Conservation (phyloP, 164 flowering plant genomes). For the Stephania yunnanensis region DNA sequence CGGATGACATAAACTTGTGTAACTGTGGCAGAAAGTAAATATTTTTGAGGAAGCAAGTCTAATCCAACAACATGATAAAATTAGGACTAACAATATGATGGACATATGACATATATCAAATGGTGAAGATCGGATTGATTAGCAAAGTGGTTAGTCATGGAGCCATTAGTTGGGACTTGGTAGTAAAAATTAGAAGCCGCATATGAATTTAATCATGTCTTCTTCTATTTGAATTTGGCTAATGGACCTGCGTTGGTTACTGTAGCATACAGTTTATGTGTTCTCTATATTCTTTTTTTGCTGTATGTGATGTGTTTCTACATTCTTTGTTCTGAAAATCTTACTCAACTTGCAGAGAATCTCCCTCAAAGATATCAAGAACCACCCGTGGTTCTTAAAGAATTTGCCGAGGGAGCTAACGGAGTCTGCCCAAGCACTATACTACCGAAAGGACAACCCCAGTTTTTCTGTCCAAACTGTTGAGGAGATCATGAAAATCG, state of each 20-base stretch:
- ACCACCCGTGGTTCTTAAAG: constrained; percentile 92
- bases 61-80: no score
- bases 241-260: background rate
- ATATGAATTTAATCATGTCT: background rate
- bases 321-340: background rate
- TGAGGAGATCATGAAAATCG: constrained; percentile 92
- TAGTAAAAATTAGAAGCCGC: background rate
- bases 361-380: constrained; percentile 74
- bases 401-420: constrained; percentile 85
- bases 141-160: no score
- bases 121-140: no score
- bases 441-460: constrained; percentile 58
- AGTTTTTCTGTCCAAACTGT: constrained; percentile 63
- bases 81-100: no score
- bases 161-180: no score
- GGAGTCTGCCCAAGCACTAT: constrained; percentile 62
- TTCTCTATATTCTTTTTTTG: background rate
- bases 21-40: background rate
- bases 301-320: background rate
- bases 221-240: background rate
- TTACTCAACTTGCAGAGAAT: constrained; percentile 50
- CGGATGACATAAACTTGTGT: background rate
- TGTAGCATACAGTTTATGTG: background rate
- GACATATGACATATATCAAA: no score
- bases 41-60: background rate